These are phyloP conservation scores for Sodiomyces alkalinus DNA, from an alignment of 2,329 filamentous ascomycete genomes.

Conservation along the genomic window DNA sequence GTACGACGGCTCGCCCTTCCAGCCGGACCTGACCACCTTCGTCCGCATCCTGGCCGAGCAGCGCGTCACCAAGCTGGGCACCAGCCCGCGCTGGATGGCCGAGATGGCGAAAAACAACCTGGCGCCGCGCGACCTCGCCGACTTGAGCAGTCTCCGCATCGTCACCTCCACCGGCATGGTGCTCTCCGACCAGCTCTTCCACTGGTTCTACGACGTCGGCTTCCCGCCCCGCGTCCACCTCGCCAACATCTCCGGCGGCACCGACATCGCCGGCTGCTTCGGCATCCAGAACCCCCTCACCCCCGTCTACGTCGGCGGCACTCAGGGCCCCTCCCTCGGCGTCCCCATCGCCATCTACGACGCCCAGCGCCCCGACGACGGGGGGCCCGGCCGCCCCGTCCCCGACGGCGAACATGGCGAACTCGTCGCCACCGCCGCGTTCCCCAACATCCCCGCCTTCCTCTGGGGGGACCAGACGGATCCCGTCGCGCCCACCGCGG, in stretches of 20 bases:
- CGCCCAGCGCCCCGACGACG: constrained; percentile 36
- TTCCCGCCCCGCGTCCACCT: constrained; percentile 56
- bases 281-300: constrained; percentile 50
- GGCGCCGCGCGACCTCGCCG: constrained; percentile 42
- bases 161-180: constrained; percentile 74
- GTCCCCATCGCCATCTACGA: constrained; percentile 45
- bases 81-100: constrained; percentile 61
- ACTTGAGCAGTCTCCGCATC: constrained; percentile 43
- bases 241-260: constrained; percentile 62
- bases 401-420: constrained; percentile 54
- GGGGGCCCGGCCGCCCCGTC: constrained; percentile 26
- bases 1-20: constrained; percentile 76
- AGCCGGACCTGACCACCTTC: constrained; percentile 49
- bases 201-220: constrained; percentile 60
- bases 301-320: constrained; percentile 46
- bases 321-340: constrained; percentile 33
- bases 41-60: constrained; percentile 47
- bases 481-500: constrained; percentile 11
- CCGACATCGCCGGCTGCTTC: constrained; percentile 54
- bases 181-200: constrained; percentile 57
- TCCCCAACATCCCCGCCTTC: constrained; percentile 60
- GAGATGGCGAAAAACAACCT: constrained; percentile 53
- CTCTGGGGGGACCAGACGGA: constrained; percentile 43
- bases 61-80: constrained; percentile 56
- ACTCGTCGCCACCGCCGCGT: constrained; percentile 53